phyloP scores from a whole-genome alignment of 306 rosid genomes.

The apple (Malus domestica) region DNA sequence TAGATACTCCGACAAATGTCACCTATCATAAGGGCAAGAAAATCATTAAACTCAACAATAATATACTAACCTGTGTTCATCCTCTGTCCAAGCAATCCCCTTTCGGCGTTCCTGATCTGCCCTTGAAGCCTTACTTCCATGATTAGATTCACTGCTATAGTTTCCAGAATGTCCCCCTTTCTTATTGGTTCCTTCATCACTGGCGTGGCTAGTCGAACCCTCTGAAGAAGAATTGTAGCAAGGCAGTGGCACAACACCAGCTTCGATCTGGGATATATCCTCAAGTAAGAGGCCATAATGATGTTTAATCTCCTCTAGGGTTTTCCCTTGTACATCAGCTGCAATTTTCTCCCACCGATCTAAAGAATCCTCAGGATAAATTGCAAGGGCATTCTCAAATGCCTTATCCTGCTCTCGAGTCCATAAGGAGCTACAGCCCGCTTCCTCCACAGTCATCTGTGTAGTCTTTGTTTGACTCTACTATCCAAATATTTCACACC shows the following conservation, averaged over 20 bases:
- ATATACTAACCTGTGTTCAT: slow-evolving; percentile 79
- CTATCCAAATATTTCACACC: slow-evolving; percentile 20
- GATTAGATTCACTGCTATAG: slow-evolving; percentile 52
- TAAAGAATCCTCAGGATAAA: slow-evolving; percentile 53
- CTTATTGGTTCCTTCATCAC: slow-evolving; percentile 74
- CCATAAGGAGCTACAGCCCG: slow-evolving; percentile 66
- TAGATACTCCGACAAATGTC: slow-evolving; percentile 5
- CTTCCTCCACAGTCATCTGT: slow-evolving; percentile 66
- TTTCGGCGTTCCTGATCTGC: slow-evolving; percentile 95
- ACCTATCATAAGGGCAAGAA: slow-evolving; percentile 9
- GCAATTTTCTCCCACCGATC: slow-evolving; percentile 93
- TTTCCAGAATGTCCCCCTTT: slow-evolving; percentile 45
- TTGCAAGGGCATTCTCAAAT: slow-evolving; percentile 82
- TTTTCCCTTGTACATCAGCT: slow-evolving; percentile 75
- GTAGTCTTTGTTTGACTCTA: slow-evolving; percentile 12
- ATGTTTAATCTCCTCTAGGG: slow-evolving; percentile 61
- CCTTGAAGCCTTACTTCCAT: slow-evolving; percentile 73
- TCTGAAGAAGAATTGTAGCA: slow-evolving; percentile 72
- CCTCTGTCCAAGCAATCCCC: slow-evolving; percentile 99
- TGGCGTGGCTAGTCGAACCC: slow-evolving; percentile 62
- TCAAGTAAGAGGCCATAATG: slow-evolving; percentile 81
- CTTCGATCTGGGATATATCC: slow-evolving; percentile 70
- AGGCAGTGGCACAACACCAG: slow-evolving; percentile 83
- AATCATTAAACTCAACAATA: not conserved
- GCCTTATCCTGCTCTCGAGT: slow-evolving; percentile 86